phyloP scores from a whole-genome alignment of 2,329 filamentous ascomycete species.

The Pseudogymnoascus sp. region DNA sequence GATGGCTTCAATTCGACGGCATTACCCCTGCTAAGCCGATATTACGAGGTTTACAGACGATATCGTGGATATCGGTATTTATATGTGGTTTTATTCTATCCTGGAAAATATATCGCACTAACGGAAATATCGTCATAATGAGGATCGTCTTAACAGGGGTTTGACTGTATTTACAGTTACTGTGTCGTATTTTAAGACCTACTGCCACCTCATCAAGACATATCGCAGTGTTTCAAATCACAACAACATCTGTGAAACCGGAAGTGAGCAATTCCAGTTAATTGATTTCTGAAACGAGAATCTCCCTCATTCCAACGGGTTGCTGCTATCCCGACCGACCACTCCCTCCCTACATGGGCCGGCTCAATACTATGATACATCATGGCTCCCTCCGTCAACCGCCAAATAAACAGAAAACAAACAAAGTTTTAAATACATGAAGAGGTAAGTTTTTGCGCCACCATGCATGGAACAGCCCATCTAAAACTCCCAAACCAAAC shows the following conservation, averaged over 20 bases:
- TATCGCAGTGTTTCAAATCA: not conserved
- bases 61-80: too few species aligned
- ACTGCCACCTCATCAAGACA: not conserved
- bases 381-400: not conserved
- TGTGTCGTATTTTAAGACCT: not conserved
- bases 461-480: slow-evolving; percentile 7
- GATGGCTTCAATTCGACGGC: too few species aligned
- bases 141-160: too few species aligned
- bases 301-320: not conserved
- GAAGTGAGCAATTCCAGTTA: not conserved
- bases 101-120: too few species aligned
- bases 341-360: not conserved
- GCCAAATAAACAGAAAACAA: slow-evolving; percentile 1
- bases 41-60: too few species aligned
- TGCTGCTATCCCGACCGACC: not conserved
- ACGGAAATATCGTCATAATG: too few species aligned
- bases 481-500: slow-evolving; percentile 6
- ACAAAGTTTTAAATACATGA: slow-evolving; percentile 9
- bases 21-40: too few species aligned
- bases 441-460: slow-evolving; percentile 8
- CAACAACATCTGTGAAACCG: not conserved
- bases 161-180: not conserved
- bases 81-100: too few species aligned
- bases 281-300: slow-evolving; percentile 5
- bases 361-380: not conserved